These are phyloP conservation scores for Roridomyces roridus DNA, from an alignment of 768 basidiomycete genomes.

Conservation along the genomic window DNA sequence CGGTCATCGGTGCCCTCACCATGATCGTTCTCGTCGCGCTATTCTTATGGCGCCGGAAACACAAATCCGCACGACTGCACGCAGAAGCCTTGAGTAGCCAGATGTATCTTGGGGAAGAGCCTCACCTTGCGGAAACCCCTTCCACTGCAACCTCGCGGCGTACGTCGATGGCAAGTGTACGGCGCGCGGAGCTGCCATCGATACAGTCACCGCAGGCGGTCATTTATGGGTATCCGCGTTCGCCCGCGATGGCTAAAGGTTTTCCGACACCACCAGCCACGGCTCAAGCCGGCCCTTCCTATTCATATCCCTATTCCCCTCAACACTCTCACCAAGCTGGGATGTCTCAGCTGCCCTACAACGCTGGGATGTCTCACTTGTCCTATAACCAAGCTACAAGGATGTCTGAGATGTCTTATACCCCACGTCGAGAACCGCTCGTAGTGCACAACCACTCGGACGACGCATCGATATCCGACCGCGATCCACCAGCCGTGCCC, in stretches of 20 bases:
- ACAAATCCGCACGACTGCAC: background rate
- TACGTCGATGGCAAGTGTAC: slow-evolving; percentile 8
- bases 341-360: no score
- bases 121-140: background rate
- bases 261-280: background rate
- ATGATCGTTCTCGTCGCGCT: background rate
- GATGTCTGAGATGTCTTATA: no score
- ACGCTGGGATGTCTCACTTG: no score
- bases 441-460: no score
- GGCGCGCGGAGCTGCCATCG: slow-evolving; percentile 5
- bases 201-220: background rate
- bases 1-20: background rate
- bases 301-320: no score
- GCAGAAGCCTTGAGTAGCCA: background rate
- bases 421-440: no score
- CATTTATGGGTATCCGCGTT: background rate
- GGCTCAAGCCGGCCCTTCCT: background rate
- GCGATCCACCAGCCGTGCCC: no score
- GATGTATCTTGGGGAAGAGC: background rate
- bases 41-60: slow-evolving; percentile 7
- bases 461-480: no score
- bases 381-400: no score
- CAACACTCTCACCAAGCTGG: no score
- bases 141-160: background rate
- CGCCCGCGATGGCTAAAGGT: background rate